Percentiles rank a stretch among this genome's conserved stretches.
Conservation (phyloP, 805 yeast species). For the Candida sphagnicola region DNA sequence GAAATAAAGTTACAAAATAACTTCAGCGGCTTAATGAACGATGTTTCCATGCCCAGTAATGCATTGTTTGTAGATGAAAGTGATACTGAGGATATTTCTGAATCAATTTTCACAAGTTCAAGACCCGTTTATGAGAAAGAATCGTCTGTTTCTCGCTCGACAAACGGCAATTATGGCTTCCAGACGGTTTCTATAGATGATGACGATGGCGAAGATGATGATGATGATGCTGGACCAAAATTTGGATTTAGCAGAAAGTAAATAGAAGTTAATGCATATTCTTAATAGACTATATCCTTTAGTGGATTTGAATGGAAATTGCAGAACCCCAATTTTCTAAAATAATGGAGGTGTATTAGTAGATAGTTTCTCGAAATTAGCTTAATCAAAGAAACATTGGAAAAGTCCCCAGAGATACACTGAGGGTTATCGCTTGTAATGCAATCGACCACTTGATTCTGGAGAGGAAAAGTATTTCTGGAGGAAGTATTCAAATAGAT, state of each 20-base stretch:
- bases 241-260: slow-evolving; percentile 26
- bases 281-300: too few species aligned
- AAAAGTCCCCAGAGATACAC: slow-evolving; percentile 30
- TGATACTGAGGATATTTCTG: slow-evolving; percentile 6
- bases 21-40: slow-evolving; percentile 14
- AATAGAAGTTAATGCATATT: background rate
- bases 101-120: slow-evolving; percentile 4
- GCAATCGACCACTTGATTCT: slow-evolving; percentile 32
- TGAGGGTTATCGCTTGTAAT: slow-evolving; percentile 17
- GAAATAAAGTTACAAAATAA: slow-evolving; percentile 9
- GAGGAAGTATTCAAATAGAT: slow-evolving; percentile 33
- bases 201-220: slow-evolving; percentile 24
- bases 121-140: background rate
- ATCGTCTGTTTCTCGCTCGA: slow-evolving; percentile 1
- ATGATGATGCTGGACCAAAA: slow-evolving; percentile 29
- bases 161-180: background rate
- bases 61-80: slow-evolving; percentile 11
- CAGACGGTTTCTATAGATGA: slow-evolving; percentile 8
- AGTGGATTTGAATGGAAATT: background rate
- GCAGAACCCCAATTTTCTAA: slow-evolving; percentile 33
- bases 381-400: background rate
- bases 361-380: slow-evolving; percentile 14
- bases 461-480: slow-evolving; percentile 18
- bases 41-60: slow-evolving; percentile 9
- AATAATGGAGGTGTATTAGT: slow-evolving; percentile 34